Base-by-base conservation (phyloP, 495 filamentous ascomycete species). In the Penicillium malachiteum region DNA sequence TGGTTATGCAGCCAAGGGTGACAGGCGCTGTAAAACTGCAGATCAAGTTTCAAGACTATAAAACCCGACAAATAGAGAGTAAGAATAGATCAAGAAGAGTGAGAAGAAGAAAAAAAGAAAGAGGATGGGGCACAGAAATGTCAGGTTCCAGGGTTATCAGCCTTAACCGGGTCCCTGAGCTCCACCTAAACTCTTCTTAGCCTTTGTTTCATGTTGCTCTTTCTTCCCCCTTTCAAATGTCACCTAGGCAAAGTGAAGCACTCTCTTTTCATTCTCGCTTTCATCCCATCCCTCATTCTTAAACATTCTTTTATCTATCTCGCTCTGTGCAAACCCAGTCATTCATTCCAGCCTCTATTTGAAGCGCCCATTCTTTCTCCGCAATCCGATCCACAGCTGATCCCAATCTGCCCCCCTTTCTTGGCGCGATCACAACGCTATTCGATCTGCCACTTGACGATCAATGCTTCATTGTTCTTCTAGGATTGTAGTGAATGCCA, bases 331-430 rank as follows among this genome's bases (percentile, higher is more conserved):
- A 14, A 45, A 17, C 33, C 35, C 64, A 52, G 54, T 58, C 58
- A 49, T 55, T 59, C 47, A 45, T 46, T 34, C 43, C 45, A 57
- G 46, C 55, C 43, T 54, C 10, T 37, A 37, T 53, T 38, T 44
- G 21, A 50, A 40, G 50, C 38, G 32, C 46, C 34, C 60, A 63
- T 67, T 67, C 64, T 40, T 65, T 65, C 60, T 57, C 59, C 50
- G 48, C 56, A 62, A 54, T 62, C 50, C 37, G 52, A 54, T 53
- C 57, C 41, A 56, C 52, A 50, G 42, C 26, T 54, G 44, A 53
- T 40, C 56, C 37, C 16, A 40, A 56, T 50, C 52, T 44, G 53
- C 49, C 21, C 53, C 60, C 66, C 59, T 62, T 62, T 61, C 58
- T 64, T 60, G 55, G 60, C 63, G 50, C 57, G 51, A 58, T 48